Percentiles rank a stretch among this genome's conserved stretches.
These are phyloP conservation scores for Phlegmacium glaucopus DNA, from an alignment of 768 basidiomycete genomes.

Conservation along the genomic window DNA sequence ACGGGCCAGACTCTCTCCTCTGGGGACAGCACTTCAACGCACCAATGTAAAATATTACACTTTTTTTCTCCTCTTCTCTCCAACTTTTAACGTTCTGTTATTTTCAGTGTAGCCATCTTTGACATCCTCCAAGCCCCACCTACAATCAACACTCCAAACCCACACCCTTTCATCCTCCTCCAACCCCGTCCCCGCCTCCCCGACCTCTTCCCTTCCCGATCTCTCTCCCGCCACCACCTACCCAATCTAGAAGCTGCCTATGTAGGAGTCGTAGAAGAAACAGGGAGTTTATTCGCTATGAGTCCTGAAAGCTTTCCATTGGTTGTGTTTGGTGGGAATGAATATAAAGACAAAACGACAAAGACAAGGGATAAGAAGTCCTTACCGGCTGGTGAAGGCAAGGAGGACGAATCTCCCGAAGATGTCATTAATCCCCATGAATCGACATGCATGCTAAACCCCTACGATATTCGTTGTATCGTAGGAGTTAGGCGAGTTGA, in stretches of 20 bases:
- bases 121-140: conserved; percentile 56
- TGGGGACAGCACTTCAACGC: conserved; percentile 61
- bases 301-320: conserved; percentile 79
- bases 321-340: conserved; percentile 57
- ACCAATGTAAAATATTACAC: conserved; percentile 64
- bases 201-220: conserved; percentile 66
- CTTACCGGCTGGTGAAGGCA: conserved; percentile 12
- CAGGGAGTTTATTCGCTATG: conserved; percentile 80
- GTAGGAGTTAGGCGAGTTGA: conserved; percentile 59
- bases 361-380: neutral
- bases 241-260: conserved; percentile 67
- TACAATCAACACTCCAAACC: conserved; percentile 17
- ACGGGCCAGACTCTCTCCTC: conserved; percentile 29
- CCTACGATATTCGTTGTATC: conserved; percentile 43
- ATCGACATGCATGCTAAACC: conserved; percentile 13
- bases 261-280: conserved; percentile 73
- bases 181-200: conserved; percentile 80
- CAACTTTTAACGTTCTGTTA: conserved; percentile 1
- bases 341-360: conserved; percentile 1
- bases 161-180: conserved; percentile 73
- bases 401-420: conserved; percentile 5
- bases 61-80: neutral
- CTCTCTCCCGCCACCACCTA: conserved; percentile 29
- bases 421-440: neutral
- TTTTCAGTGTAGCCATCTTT: conserved; percentile 75